Conservation (phyloP, 805 yeast species). For the Spathaspora sp. region DNA sequence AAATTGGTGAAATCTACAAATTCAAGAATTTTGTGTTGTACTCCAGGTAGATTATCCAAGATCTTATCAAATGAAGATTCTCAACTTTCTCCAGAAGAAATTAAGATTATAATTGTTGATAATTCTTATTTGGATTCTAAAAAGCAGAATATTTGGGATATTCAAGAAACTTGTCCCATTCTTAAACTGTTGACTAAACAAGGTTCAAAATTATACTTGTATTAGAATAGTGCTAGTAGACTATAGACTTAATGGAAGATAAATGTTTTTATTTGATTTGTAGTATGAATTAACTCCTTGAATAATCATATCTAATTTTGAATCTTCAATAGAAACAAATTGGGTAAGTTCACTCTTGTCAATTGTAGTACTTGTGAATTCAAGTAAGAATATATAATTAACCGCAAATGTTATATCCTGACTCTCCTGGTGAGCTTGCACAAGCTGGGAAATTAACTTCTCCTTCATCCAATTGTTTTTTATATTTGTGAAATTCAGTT, state of each 20-base stretch:
- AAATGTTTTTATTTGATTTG: conserved; percentile 21
- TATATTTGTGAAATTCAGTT: conserved; percentile 14
- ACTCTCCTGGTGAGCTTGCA: neutral
- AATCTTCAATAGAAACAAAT: conserved; percentile 4
- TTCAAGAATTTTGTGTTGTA: conserved; percentile 54
- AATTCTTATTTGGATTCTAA: conserved; percentile 59
- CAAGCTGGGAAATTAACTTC: conserved; percentile 8
- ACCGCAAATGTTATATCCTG: neutral
- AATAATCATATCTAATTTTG: conserved; percentile 1
- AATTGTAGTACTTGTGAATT: neutral
- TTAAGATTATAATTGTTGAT: conserved; percentile 57
- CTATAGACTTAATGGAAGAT: conserved; percentile 17
- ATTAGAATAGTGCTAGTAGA: conserved; percentile 16
- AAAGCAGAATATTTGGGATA: conserved; percentile 58
- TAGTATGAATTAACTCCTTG: conserved; percentile 25
- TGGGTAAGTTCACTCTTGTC: neutral
- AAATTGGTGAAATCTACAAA: conserved; percentile 39
- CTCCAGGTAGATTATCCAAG: conserved; percentile 57
- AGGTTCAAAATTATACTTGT: conserved; percentile 51
- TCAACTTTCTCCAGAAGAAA: conserved; percentile 37
- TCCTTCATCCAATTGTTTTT: conserved; percentile 30
- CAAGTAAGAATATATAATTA: conserved; percentile 4
- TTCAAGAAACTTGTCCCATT: conserved; percentile 40
- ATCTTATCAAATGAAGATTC: conserved; percentile 41
- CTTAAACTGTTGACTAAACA: conserved; percentile 38